Evolutionary conservation across 768 basidiomycete genomes (phyloP).

Genomic region (Russula emetica): DNA sequence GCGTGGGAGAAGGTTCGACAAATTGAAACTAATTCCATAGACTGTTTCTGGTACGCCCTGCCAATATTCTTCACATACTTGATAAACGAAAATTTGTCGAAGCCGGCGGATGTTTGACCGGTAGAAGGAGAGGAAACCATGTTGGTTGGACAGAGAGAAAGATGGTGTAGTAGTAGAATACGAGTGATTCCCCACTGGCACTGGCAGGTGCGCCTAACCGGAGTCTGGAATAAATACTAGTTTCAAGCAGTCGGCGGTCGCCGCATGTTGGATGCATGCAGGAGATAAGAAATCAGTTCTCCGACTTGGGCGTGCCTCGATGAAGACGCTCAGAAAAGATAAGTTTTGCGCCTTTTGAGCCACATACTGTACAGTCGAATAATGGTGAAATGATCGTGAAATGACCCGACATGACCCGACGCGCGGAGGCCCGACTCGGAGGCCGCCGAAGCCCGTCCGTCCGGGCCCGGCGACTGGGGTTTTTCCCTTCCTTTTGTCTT

Average conservation of each 20-base stretch:
- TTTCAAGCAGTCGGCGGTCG: neutral
- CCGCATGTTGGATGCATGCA: neutral
- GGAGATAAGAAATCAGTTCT: neutral
- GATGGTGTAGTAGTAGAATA: neutral
- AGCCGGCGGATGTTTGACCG: neutral
- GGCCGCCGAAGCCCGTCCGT: no score
- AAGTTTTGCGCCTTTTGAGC: no score
- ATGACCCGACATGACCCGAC: no score
- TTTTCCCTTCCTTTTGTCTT: no score
- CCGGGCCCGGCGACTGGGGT: no score
- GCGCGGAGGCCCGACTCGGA: no score
- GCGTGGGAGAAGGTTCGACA: constrained; percentile 10
- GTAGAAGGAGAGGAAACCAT: neutral
- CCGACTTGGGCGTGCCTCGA: no score
- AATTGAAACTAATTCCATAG: constrained; percentile 3
- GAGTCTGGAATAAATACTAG: neutral
- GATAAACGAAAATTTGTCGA: constrained; percentile 15
- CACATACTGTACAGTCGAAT: no score
- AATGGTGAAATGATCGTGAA: no score
- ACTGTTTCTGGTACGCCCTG: constrained; percentile 4
- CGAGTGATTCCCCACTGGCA: neutral
- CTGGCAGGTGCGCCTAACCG: no score
- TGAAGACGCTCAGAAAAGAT: neutral
- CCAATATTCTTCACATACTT: constrained; percentile 16
- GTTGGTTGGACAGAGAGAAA: neutral